A percentile compares a stretch with the other conserved stretches of the same genome.
These are phyloP conservation scores for Pachyrhizus erosus DNA, from an alignment of 306 rosid genomes.

Conservation along the genomic window DNA sequence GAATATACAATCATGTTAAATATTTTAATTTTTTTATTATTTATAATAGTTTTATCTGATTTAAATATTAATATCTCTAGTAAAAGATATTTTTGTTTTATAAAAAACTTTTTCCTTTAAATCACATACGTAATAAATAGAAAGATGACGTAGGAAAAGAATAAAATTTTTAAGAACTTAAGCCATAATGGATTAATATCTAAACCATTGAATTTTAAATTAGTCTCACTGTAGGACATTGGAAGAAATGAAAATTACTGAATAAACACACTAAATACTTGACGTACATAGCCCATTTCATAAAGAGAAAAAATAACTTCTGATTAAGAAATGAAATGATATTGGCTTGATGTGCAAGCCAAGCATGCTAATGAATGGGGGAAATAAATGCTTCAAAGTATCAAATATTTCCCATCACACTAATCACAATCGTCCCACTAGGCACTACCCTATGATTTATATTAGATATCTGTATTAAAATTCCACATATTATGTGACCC, in stretches of 20 bases:
- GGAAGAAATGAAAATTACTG: neutral
- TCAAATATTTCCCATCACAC: slow-evolving; percentile 42
- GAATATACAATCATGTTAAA: no score
- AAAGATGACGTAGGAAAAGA: no score
- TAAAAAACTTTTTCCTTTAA: no score
- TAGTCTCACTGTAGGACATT: neutral
- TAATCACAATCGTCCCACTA: slow-evolving; percentile 21
- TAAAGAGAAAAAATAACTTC: neutral
- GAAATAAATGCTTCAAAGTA: slow-evolving; percentile 54
- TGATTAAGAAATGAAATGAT: slow-evolving; percentile 57
- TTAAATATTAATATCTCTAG: no score
- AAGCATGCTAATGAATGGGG: slow-evolving; percentile 56
- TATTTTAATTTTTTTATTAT: no score
- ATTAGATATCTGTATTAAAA: slow-evolving; percentile 20
- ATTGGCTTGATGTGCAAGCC: slow-evolving; percentile 67
- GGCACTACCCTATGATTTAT: slow-evolving; percentile 18
- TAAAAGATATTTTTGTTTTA: no score
- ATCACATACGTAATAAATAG: no score
- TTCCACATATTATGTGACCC: slow-evolving; percentile 41
- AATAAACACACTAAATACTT: neutral
- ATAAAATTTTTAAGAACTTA: no score
- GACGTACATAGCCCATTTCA: neutral
- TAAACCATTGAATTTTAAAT: neutral
- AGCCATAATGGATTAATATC: neutral
- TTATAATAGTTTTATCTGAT: no score